phyloP scores from a whole-genome alignment of 1,139 yeast genomes.

The Sugiyamaella japonica region DNA sequence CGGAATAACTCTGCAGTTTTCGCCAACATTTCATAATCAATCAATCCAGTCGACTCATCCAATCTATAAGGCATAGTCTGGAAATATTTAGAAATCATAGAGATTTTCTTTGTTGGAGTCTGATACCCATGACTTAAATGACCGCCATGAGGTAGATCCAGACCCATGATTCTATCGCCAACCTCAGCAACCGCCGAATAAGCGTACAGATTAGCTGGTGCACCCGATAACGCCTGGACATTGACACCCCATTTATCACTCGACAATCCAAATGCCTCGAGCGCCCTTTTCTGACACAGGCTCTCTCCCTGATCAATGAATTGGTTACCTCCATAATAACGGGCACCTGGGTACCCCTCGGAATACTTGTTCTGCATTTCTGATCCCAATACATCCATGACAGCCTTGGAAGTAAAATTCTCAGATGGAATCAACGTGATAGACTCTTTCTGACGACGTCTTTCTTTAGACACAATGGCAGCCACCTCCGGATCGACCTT shows the following conservation, averaged over 20 bases:
- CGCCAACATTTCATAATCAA: conserved; percentile 93
- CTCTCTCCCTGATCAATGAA: conserved; percentile 91
- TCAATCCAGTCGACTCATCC: conserved; percentile 84
- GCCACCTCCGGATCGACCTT: conserved; percentile 41
- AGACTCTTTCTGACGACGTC: conserved; percentile 91
- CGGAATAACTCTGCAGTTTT: conserved; percentile 86
- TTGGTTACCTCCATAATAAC: conserved; percentile 97
- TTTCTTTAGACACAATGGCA: conserved; percentile 79
- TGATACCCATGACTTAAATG: conserved; percentile 98
- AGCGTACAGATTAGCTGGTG: conserved; percentile 96
- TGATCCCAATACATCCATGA: conserved; percentile 94
- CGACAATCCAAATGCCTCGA: conserved; percentile 77
- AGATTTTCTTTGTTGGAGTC: conserved; percentile 91
- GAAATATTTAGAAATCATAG: conserved; percentile 93
- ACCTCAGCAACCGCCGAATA: conserved; percentile 94
- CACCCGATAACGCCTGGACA: conserved; percentile 93
- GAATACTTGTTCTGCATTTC: conserved; percentile 98
- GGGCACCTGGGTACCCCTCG: conserved; percentile 97
- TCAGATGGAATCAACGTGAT: conserved; percentile 94
- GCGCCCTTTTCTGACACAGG: conserved; percentile 90
- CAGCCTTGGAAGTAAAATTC: conserved; percentile 95
- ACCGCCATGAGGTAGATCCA: conserved; percentile 97
- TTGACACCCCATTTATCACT: conserved; percentile 96
- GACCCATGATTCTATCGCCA: conserved; percentile 95
- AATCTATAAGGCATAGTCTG: conserved; percentile 99